Conservation (phyloP, 164 flowering plant species). For the Sextonia rubra region DNA sequence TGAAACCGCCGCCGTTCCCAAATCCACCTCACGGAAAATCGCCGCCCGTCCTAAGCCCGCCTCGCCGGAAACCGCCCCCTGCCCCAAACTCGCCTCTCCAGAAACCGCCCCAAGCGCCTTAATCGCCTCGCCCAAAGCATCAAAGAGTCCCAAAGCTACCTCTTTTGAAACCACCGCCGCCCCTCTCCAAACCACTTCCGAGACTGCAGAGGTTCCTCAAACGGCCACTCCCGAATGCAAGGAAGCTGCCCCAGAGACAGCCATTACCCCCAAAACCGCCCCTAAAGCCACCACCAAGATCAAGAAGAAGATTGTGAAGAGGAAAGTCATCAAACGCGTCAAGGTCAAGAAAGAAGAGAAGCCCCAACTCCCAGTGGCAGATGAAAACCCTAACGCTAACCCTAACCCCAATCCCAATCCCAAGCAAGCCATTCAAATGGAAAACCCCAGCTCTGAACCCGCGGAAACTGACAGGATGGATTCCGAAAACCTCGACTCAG, state of each 20-base stretch:
- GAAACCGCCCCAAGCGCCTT: not conserved
- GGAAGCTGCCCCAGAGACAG: not conserved
- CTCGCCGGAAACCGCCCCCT: not conserved
- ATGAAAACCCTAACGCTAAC: not conserved
- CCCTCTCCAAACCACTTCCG: not conserved
- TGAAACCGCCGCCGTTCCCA: not conserved
- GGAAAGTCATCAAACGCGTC: conserved; percentile 10
- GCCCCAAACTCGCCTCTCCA: not conserved
- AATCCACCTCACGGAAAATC: not conserved
- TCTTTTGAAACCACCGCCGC: not conserved
- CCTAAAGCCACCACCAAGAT: conserved; percentile 21
- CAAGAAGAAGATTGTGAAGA: conserved; percentile 27
- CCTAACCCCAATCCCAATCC: not conserved
- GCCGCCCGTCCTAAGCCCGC: not conserved
- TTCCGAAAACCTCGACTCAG: not conserved
- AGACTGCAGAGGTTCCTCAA: not conserved
- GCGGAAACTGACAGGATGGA: not conserved
- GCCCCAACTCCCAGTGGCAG: not conserved
- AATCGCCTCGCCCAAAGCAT: not conserved
- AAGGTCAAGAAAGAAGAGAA: conserved; percentile 5
- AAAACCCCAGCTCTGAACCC: not conserved
- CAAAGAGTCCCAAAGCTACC: not conserved
- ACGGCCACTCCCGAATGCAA: not conserved
- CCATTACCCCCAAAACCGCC: not conserved
- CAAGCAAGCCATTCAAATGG: not conserved